Percentiles rank a stretch among this genome's conserved stretches.
phyloP scores from a whole-genome alignment of 345 rosid genomes.

The Salix viminalis region DNA sequence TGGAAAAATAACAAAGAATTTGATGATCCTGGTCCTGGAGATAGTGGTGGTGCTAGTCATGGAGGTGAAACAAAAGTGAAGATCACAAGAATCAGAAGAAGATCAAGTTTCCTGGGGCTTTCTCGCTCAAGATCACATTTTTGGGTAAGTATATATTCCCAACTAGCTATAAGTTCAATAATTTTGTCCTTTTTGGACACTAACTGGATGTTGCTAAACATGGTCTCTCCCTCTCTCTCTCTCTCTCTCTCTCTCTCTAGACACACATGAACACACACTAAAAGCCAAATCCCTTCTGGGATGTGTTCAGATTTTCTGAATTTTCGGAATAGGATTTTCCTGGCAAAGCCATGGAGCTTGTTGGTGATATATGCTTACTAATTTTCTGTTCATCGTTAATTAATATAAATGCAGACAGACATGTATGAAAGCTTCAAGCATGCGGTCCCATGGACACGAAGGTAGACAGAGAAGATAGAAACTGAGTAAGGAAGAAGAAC shows the following conservation, averaged over 20 bases:
- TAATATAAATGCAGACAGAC: slow-evolving; percentile 43
- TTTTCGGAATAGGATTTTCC: background rate
- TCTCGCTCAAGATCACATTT: slow-evolving; percentile 44
- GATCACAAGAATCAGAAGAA: slow-evolving; percentile 41
- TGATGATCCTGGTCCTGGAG: slow-evolving; percentile 15
- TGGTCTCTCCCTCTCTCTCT: background rate
- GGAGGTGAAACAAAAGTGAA: slow-evolving; percentile 29
- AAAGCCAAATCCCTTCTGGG: background rate
- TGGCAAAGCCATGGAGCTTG: background rate
- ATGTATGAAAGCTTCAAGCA: slow-evolving; percentile 53
- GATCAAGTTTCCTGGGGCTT: slow-evolving; percentile 36
- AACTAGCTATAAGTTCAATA: background rate
- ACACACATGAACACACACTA: too few relatives aligned
- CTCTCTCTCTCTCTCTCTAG: too few relatives aligned
- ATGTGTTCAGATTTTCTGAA: background rate
- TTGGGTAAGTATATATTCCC: slow-evolving; percentile 36
- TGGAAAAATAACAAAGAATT: slow-evolving; percentile 27
- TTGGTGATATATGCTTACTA: background rate
- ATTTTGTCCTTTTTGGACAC: background rate
- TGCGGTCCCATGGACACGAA: slow-evolving; percentile 62
- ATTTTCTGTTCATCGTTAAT: background rate
- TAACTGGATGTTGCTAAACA: background rate
- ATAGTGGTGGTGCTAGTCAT: slow-evolving; percentile 7
- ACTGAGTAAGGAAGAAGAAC: slow-evolving; percentile 1
- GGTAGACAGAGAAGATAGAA: slow-evolving; percentile 12